Evolutionary conservation across 441 rosid genomes (phyloP), one percentile per base, ranked within the genome.

Genomic region (Rhodomyrtus psidioides): DNA sequence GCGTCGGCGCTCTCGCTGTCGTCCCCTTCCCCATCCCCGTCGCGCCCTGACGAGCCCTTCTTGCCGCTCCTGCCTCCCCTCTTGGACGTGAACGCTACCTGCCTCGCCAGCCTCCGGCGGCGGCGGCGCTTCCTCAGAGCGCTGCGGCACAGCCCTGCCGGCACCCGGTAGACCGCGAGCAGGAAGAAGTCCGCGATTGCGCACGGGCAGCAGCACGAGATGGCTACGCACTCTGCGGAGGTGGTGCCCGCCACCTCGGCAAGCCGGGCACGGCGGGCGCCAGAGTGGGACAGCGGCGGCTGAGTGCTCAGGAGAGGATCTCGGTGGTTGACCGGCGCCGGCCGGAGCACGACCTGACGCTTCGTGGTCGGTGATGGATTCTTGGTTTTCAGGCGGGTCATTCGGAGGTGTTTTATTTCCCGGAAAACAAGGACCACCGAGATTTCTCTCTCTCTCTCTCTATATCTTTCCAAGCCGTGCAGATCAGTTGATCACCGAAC

Each of bases 151-250:
- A 93, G 89, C 49, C 93, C 91, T 0, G 89, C 91, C 1, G 93
- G 94, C 3, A 93, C 83, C 82, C 90, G 90, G 85, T 90, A 82
- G 83, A 28, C 83, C 5, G 58, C 83, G 17, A 53, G 84, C 42
- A 83, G 60, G 28, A 86, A 6, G 55, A 86, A 51, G 59, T 92
- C 87, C 26, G 83, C 82, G 46, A 93, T 83, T 15, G 88, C 92
- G 65, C 91, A 92, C 0, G 94, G 95, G 81, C 95, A 92, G 65
- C 93, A 92, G 70, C 95, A 93, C 46, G 91, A 90, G 12, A 93
- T 81, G 14, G 95, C 93, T 1, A 91, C 94, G 82, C 95, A 93
- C 83, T 91, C 94, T 3, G 93, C 94, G 16, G 93, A 17, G 3
- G 95, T 88, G 44, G 91, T 93, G 0, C 94, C 95, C 0, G 90